Conservation (phyloP, 2,329 filamentous ascomycete genomes). For the Cercospora brassicicola region DNA sequence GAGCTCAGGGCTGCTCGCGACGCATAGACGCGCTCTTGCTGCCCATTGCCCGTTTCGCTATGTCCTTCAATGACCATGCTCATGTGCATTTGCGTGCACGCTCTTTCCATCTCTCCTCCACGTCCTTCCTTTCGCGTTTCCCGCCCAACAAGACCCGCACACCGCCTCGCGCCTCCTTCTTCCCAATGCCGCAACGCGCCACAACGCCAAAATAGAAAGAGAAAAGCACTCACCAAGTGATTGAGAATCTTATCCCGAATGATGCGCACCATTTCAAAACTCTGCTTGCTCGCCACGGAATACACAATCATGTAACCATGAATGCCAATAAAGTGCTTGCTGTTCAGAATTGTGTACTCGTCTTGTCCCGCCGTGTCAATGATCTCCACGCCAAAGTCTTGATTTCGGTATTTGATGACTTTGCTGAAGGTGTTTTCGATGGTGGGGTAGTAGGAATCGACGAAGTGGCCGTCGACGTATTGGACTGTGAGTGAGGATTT, state of each 20-base stretch:
- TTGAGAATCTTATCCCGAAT: slow-evolving; percentile 97
- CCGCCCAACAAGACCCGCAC: neutral
- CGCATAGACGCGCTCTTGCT: neutral
- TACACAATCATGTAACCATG: slow-evolving; percentile 99
- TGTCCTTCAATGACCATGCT: neutral
- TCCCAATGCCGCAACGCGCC: neutral
- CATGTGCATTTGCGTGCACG: neutral
- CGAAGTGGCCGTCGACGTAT: slow-evolving; percentile 96
- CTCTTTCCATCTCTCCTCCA: neutral
- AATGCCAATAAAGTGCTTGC: slow-evolving; percentile 98
- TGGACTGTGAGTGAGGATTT: slow-evolving; percentile 97
- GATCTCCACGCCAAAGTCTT: slow-evolving; percentile 94
- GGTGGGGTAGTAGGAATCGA: slow-evolving; percentile 98
- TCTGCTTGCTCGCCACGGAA: slow-evolving; percentile 89
- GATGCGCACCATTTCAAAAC: slow-evolving; percentile 95
- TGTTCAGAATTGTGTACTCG: slow-evolving; percentile 97
- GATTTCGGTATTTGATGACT: slow-evolving; percentile 85
- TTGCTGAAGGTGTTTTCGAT: slow-evolving; percentile 99
- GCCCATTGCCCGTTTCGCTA: neutral
- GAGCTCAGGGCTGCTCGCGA: neutral
- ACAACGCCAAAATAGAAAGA: neutral
- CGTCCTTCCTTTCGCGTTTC: neutral
- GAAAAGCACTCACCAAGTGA: slow-evolving; percentile 67
- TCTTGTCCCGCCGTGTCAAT: slow-evolving; percentile 97
- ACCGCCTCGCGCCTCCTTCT: neutral